Evolutionary conservation across 1,284 basidiomycete genomes (phyloP), one percentile per base, ranked within the genome.

Genomic region (Marasmius fiardii): DNA sequence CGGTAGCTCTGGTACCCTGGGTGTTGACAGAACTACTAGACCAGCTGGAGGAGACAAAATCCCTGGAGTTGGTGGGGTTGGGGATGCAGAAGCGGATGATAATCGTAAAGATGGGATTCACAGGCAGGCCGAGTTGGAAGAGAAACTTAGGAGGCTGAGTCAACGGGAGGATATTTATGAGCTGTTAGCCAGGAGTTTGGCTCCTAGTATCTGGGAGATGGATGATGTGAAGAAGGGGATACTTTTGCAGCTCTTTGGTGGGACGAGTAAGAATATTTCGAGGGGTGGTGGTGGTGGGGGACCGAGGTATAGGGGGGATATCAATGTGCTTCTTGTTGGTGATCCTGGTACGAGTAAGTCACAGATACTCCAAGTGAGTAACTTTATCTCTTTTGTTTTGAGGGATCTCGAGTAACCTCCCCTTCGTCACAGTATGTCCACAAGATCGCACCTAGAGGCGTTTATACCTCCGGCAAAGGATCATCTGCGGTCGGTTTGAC

Each of bases 141-240:
- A 70, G 47, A 84, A 83, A 65, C 70, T 95, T 37, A 71, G 80
- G 35, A 80, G 88, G 41, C 81, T 98, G 28, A 91, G 91, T 58
- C 72, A 79, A 58, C 76, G 86, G 51, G 83, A 85, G 2, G 95
- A 98, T 69, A 77, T 97, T 41, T 99, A 99, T 70, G 92, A 96
- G 3, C 73, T 93, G 39, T 79, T 99, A 1, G 77, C 95, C 12
- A 78, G 90, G 31, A 93, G 90, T 1, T 81, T 99, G 58, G 96
- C 96, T 1, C 97, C 96, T 8, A 92, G 88, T 26, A 96, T 99
- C 63, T 98, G 93, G 88, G 93, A 95, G 69, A 90, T 98, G 92
- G 95, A 99, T 41, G 96, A 99, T 66, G 93, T 99, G 59, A 99
- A 99, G 76, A 98, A 98, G 75, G 96, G 97, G 0, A 96, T 99